Conservation (phyloP, 1,284 basidiomycete species). For the Leccinum ponderosum region DNA sequence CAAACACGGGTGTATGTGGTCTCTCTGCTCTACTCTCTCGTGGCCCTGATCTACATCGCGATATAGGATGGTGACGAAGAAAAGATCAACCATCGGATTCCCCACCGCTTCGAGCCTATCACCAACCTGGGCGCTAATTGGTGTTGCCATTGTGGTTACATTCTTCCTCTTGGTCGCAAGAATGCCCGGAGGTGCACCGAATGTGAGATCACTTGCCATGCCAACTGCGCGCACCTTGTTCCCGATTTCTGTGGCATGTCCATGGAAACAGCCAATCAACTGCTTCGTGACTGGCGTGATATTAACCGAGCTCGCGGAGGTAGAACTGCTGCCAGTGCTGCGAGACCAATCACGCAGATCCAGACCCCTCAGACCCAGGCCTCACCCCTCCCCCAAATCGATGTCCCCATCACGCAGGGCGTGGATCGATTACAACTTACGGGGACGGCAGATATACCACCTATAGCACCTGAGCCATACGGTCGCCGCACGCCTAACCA, state of each 20-base stretch:
- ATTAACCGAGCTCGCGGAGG: conserved; percentile 62
- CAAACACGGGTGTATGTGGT: conserved; percentile 81
- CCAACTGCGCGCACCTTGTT: conserved; percentile 96
- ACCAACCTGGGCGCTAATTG: conserved; percentile 98
- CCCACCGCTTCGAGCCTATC: conserved; percentile 96
- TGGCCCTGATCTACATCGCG: conserved; percentile 39
- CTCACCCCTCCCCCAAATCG: conserved; percentile 30
- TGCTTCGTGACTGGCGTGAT: conserved; percentile 89
- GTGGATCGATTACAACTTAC: conserved; percentile 56
- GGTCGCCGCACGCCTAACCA: conserved; percentile 36
- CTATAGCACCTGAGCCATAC: conserved; percentile 35
- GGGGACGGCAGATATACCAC: conserved; percentile 36
- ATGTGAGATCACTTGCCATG: conserved; percentile 96
- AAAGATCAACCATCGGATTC: conserved; percentile 99
- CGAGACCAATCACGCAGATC: conserved; percentile 39
- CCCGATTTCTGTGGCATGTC: conserved; percentile 99
- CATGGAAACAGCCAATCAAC: conserved; percentile 97
- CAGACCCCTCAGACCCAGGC: conserved; percentile 34
- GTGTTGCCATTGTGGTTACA: conserved; percentile 99
- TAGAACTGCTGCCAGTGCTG: conserved; percentile 33
- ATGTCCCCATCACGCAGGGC: conserved; percentile 37
- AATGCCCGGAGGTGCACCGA: conserved; percentile 95
- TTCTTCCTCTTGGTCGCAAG: conserved; percentile 96
- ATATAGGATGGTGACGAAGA: conserved; percentile 91
- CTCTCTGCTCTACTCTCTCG: conserved; percentile 8